phyloP scores from a whole-genome alignment of 768 basidiomycete genomes.

The Harrya chromipes region DNA sequence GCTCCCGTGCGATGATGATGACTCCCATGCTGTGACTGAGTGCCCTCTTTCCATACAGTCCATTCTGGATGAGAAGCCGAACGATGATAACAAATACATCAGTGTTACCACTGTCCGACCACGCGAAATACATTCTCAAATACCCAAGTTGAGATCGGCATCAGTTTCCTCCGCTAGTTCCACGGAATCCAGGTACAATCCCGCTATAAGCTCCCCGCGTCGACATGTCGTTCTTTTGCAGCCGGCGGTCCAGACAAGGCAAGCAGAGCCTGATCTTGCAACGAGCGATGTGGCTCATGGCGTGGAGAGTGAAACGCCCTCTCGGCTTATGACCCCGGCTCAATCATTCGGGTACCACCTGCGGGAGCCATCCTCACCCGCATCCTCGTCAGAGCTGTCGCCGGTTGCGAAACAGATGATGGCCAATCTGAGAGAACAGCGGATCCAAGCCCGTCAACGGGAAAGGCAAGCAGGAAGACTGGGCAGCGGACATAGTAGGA shows the following conservation, averaged over 20 bases:
- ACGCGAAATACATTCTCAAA: slow-evolving; percentile 23
- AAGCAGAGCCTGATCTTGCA: background rate
- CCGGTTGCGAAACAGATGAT: slow-evolving; percentile 66
- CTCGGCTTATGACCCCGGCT: slow-evolving; percentile 40
- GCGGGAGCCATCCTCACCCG: slow-evolving; percentile 50
- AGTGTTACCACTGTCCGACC: slow-evolving; percentile 1
- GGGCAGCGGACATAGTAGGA: slow-evolving; percentile 31
- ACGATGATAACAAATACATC: slow-evolving; percentile 5
- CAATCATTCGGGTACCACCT: slow-evolving; percentile 38
- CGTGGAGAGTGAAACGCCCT: slow-evolving; percentile 24
- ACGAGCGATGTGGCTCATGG: background rate
- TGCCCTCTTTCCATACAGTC: background rate
- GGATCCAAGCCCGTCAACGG: slow-evolving; percentile 31
- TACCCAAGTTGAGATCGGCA: slow-evolving; percentile 27
- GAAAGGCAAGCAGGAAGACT: slow-evolving; percentile 30
- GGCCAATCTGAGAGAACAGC: slow-evolving; percentile 52
- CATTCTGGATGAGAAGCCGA: slow-evolving; percentile 16
- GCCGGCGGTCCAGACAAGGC: background rate
- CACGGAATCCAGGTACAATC: slow-evolving; percentile 11
- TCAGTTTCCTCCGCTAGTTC: slow-evolving; percentile 28
- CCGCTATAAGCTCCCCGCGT: background rate
- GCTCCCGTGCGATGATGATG: slow-evolving; percentile 11
- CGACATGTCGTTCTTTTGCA: slow-evolving; percentile 9
- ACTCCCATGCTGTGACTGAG: background rate
- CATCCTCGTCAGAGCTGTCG: slow-evolving; percentile 72